Conservation (phyloP, 108 stramenopile species). For the Skeletonema costatum region DNA sequence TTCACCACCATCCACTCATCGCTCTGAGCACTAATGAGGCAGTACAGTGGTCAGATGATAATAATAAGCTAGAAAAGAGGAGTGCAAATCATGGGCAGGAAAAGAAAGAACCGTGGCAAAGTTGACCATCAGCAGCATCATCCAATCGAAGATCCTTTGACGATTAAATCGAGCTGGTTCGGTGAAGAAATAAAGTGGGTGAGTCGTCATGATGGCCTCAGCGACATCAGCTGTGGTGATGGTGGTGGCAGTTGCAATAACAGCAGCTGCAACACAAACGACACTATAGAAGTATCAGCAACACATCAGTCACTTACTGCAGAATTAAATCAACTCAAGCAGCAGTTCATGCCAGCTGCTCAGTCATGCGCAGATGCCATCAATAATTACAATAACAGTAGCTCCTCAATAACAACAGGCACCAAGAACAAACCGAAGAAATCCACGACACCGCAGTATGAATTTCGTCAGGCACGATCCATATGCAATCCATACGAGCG, state of each 20-base stretch:
- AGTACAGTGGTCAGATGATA: no score
- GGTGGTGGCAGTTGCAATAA: neutral
- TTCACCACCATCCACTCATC: no score
- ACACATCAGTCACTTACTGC: neutral
- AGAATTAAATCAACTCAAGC: conserved; percentile 53
- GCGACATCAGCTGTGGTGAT: neutral
- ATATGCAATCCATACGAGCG: conserved; percentile 75
- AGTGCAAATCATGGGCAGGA: neutral
- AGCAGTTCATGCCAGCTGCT: conserved; percentile 62
- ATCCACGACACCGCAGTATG: conserved; percentile 20
- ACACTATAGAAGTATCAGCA: neutral
- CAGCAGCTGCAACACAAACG: neutral
- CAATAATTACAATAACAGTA: conserved; percentile 3
- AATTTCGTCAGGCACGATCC: conserved; percentile 66
- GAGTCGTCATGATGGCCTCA: neutral
- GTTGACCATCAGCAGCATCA: neutral
- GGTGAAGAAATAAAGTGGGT: neutral
- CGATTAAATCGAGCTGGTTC: neutral
- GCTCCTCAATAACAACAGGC: neutral
- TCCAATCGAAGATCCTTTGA: conserved; percentile 3
- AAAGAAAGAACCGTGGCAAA: neutral
- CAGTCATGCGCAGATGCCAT: conserved; percentile 38
- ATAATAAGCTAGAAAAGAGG: neutral
- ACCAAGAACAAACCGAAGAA: neutral
- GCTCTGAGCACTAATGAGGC: no score